Base-by-base conservation (phyloP, 805 yeast species). In the Yarrowia keelungensis region DNA sequence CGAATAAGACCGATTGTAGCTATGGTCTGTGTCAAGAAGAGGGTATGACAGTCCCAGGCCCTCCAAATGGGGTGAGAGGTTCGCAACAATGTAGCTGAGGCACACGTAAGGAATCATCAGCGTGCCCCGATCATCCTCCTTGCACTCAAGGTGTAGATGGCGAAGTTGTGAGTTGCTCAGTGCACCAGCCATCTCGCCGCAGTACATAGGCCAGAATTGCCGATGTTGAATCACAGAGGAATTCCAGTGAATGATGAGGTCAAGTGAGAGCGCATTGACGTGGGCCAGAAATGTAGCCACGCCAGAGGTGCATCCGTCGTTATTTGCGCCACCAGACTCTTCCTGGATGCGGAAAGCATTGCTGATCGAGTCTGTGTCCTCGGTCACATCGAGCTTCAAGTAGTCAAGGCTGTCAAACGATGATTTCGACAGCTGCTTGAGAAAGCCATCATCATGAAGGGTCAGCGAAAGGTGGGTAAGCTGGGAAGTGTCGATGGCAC, bases 281-380 rank as follows among this genome's bases (percentile, higher is more conserved):
- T 62, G 54, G 4, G 67, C 45, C 9, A 62, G 61, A 46, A 69
- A 47, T 2, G 67, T 41, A n/a, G 67, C 67, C n/a, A 62, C 67
- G 10, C 47, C 54, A 2, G 67, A 62, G 14, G n/a, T 26, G 32
- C 54, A 41, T n/a, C 54, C 56, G 2, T 36, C 22, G 26, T 12
- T 32, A 19, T 5, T 22, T 5, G 11, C 12, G 10, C 16, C 39
- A 5, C n/a, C 26, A 38, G 53, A 22, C 38, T 62, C 67, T 9
- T 62, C 56, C 16, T 43, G 50, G 11, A 59, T 12, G 32, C 65
- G 65, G 14, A 43, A 59, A 2, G 41, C 65, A 16, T 35, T 16
- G 51, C 65, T 59, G 36, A 59, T 16, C 3, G 41, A 2, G 41
- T 59, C 65, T 2, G 51, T 59, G 16, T 59, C 65, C 16, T 59